phyloP scores from a whole-genome alignment of 257 asterid genomes.

The Nicotiana otophora region DNA sequence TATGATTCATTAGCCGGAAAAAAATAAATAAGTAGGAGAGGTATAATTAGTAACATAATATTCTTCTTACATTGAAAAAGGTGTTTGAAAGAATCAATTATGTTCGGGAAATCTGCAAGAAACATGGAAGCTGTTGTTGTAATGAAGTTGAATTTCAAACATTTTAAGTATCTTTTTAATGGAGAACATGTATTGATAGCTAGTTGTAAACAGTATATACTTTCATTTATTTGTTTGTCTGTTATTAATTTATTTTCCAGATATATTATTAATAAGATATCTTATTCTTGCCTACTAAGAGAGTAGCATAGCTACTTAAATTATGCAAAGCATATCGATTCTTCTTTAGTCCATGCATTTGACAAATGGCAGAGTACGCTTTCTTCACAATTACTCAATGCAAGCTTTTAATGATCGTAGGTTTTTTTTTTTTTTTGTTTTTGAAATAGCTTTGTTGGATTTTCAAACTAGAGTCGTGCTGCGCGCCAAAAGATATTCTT shows the following conservation, averaged over 20 bases:
- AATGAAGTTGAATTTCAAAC: conserved; percentile 3
- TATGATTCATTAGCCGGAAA: background rate
- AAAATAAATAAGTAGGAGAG: background rate
- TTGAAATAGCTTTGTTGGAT: background rate
- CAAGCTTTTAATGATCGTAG: background rate
- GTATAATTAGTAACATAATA: conserved; percentile 1
- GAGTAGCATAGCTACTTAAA: background rate
- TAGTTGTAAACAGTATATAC: background rate
- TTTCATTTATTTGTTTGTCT: background rate
- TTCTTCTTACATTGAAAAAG: conserved; percentile 14
- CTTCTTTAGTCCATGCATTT: background rate
- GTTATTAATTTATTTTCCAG: background rate
- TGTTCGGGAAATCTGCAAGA: conserved; percentile 1
- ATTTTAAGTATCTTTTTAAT: conserved; percentile 2
- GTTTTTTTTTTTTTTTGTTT: background rate
- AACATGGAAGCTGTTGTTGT: conserved; percentile 12
- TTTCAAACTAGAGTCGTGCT: background rate
- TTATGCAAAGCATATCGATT: background rate
- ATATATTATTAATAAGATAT: background rate
- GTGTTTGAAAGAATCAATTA: conserved; percentile 23
- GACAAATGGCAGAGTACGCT: background rate
- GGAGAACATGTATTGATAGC: background rate
- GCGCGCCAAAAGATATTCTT: no score
- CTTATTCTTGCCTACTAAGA: background rate
- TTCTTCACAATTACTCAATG: background rate